Percentiles rank a stretch among this genome's conserved stretches.
phyloP scores from a whole-genome alignment of 2,329 filamentous ascomycete species.

The Hypoxylon sp. region DNA sequence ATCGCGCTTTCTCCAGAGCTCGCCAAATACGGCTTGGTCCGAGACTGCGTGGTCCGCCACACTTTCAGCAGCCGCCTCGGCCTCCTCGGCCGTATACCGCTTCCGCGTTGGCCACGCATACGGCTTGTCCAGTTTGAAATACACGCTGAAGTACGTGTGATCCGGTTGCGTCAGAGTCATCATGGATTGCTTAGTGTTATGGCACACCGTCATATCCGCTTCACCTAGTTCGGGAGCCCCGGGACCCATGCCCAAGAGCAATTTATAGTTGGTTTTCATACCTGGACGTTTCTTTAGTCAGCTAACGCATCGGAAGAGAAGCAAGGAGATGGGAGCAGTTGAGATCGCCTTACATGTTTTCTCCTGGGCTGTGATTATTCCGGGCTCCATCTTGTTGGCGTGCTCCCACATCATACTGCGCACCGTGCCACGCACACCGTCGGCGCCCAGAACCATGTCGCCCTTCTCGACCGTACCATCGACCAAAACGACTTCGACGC shows the following conservation, averaged over 20 bases:
- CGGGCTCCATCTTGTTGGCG: constrained; percentile 31
- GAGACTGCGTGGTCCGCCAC: constrained; percentile 46
- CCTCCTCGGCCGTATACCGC: constrained; percentile 49
- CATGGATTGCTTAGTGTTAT: constrained; percentile 38
- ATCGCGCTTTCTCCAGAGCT: constrained; percentile 47
- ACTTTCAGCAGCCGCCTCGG: constrained; percentile 44
- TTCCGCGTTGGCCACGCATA: constrained; percentile 40
- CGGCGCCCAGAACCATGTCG: constrained; percentile 40
- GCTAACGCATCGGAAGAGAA: neutral
- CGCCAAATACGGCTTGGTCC: constrained; percentile 47
- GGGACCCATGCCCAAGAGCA: constrained; percentile 51
- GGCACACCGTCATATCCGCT: constrained; percentile 12
- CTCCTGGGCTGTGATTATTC: constrained; percentile 37
- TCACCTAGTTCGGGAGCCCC: constrained; percentile 28
- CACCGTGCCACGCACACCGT: constrained; percentile 36
- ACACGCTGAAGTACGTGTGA: constrained; percentile 44
- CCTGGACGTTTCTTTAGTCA: neutral
- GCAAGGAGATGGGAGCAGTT: neutral
- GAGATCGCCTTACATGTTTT: constrained; percentile 19
- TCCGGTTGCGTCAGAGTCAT: constrained; percentile 41
- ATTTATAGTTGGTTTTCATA: constrained; percentile 48
- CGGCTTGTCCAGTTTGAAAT: constrained; percentile 46
- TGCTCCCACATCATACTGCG: constrained; percentile 12
- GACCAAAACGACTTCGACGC: neutral
- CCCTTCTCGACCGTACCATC: constrained; percentile 19